Percentiles rank a stretch among this genome's conserved stretches.
These are phyloP conservation scores for Fusarium newnesense DNA, from an alignment of 2,329 filamentous ascomycete genomes.

Conservation along the genomic window DNA sequence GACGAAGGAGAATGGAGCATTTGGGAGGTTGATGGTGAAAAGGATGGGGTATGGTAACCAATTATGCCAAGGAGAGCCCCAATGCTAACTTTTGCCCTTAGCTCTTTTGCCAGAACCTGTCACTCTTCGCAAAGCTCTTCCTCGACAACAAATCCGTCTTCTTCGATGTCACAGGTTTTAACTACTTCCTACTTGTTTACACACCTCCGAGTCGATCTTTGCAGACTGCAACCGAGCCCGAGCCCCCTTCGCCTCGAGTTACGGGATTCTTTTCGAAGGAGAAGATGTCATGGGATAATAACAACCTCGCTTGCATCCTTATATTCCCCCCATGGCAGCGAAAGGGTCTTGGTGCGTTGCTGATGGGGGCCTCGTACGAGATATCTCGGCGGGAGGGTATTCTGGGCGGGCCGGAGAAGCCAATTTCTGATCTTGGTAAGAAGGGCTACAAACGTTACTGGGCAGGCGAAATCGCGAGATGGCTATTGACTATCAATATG, in stretches of 20 bases:
- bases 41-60: constrained; percentile 70
- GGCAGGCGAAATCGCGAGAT: constrained; percentile 84
- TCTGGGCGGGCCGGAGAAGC: constrained; percentile 93
- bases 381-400: constrained; percentile 85
- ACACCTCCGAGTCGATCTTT: constrained; percentile 56
- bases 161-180: constrained; percentile 93
- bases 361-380: constrained; percentile 95
- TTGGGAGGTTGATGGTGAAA: constrained; percentile 92
- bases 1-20: constrained; percentile 83
- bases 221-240: background rate
- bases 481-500: constrained; percentile 61
- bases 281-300: constrained; percentile 98
- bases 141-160: constrained; percentile 98
- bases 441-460: constrained; percentile 88
- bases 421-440: constrained; percentile 84
- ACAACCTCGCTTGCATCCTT: constrained; percentile 96
- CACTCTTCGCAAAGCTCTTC: constrained; percentile 95
- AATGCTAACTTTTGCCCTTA: constrained; percentile 44
- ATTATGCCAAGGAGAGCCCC: background rate
- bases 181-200: constrained; percentile 92
- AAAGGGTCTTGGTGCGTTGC: constrained; percentile 84
- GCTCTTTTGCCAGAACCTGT: constrained; percentile 95
- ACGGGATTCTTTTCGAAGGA: constrained; percentile 99
- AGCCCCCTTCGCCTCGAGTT: constrained; percentile 61
- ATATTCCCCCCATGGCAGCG: constrained; percentile 96